Base-by-base conservation (phyloP, 441 rosid genomes). In the Erodium texanum region DNA sequence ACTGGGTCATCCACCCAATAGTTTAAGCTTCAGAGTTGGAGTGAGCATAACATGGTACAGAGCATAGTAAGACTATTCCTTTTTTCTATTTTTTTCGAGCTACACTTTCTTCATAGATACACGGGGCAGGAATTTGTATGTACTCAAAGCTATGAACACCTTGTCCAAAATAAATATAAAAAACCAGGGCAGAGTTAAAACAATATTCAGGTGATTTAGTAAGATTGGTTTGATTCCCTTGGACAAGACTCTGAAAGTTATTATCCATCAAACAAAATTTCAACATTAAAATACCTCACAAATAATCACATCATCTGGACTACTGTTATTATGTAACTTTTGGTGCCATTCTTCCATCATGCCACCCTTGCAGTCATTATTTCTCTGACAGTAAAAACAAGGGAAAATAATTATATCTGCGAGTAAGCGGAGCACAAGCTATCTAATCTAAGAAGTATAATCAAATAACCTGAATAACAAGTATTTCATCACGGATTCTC, bases 321-420 rank as follows among this genome's bases (percentile, higher is more conserved):
- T 86, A 69, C 82, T 84, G 70, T 86, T 86, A 64, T 88, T 88
- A 72, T 88, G 90, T 82, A 88, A 68, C 83, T 88, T 86, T 78
- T 88, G 90, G 80, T 88, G 90, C 93, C 90, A 84, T 70, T 87
- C 93, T 82, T 87, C 93, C 88, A 87, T 87, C 90, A 85, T 85
- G 66, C 88, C 90, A 65, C 80, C 70, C 78, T 83, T 84, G 83
- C 89, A 86, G 66, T 76, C 81, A 68, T 83, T 84, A 65, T 88
- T 88, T 77, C 90, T 88, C 90, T 88, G 75, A 62, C 54, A 24
- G 62, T 61, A 65, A 64, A 8, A 75, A 34, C 73, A 45, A 36
- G 62, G 65, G 71, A 24, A 36, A 5, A 7, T 59, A 70, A 14
- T 34, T 2, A 58, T 7, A 67, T 67, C 65, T 18, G 0, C 14